Evolutionary conservation across 2,329 filamentous ascomycete genomes (phyloP).

Genomic region (Emergomyces orientalis): DNA sequence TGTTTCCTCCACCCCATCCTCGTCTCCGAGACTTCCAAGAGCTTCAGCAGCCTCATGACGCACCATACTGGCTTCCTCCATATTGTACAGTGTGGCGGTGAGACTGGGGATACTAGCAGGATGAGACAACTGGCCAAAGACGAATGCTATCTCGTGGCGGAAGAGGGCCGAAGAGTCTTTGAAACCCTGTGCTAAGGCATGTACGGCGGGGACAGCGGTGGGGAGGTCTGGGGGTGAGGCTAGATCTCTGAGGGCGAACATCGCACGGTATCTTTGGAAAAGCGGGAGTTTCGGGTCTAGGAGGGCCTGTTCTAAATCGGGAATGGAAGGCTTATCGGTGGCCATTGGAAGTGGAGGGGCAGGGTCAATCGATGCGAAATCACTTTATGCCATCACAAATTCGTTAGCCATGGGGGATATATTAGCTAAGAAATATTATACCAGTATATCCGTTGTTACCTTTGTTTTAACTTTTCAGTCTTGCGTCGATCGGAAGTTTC

Average conservation of each 20-base stretch:
- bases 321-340: constrained; percentile 53
- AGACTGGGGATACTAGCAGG: constrained; percentile 93
- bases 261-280: constrained; percentile 90
- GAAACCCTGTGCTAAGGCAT: constrained; percentile 77
- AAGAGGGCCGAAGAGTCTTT: constrained; percentile 82
- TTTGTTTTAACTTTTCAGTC: constrained; percentile 68
- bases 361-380: constrained; percentile 92
- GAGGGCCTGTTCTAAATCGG: constrained; percentile 64
- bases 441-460: constrained; percentile 44
- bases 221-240: constrained; percentile 86
- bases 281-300: constrained; percentile 71
- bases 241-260: constrained; percentile 94
- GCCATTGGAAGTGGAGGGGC: constrained; percentile 75
- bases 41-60: constrained; percentile 96
- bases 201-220: constrained; percentile 77
- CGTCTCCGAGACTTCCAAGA: constrained; percentile 83
- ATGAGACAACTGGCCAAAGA: constrained; percentile 92
- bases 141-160: constrained; percentile 95
- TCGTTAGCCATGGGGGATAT: constrained; percentile 1
- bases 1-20: constrained; percentile 82
- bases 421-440: neutral
- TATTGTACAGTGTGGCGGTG: constrained; percentile 65
- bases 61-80: constrained; percentile 86
- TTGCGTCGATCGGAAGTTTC: constrained; percentile 65
- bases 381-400: constrained; percentile 45